Evolutionary conservation across 169 alveolate species (phyloP).

Genomic region (Perkinsus chesapeaki): DNA sequence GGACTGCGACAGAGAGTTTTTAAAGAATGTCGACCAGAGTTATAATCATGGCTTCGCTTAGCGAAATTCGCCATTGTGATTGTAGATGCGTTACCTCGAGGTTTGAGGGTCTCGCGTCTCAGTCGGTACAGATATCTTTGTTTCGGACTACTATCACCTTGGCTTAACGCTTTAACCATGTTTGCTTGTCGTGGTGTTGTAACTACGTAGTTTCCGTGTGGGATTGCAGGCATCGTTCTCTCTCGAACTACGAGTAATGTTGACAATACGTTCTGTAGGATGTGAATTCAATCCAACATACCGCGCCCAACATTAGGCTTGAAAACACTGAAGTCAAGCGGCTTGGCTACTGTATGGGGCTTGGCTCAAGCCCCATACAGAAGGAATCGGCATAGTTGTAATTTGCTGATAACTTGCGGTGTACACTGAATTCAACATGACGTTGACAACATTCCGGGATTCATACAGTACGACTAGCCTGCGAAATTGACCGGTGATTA

Average conservation of each 20-base stretch:
- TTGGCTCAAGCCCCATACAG: background rate
- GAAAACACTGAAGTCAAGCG: background rate
- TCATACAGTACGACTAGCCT: background rate
- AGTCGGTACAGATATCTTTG: background rate
- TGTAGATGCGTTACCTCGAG: background rate
- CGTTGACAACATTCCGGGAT: background rate
- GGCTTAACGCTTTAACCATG: background rate
- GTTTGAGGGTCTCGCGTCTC: background rate
- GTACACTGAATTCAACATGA: background rate
- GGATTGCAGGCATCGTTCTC: background rate
- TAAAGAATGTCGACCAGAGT: background rate
- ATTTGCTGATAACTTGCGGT: background rate
- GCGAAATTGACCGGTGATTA: background rate
- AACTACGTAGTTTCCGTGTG: background rate
- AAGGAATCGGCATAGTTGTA: background rate
- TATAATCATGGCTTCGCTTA: background rate
- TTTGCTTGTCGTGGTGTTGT: background rate
- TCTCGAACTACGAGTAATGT: background rate
- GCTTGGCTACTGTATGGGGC: too few relatives aligned
- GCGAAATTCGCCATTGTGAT: background rate
- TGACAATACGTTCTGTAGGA: background rate
- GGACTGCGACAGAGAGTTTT: background rate
- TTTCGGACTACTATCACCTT: background rate
- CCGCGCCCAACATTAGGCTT: too few relatives aligned
- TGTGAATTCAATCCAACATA: background rate